Conservation (phyloP, 176 grass and related monocot species). For the Secale cereale region DNA sequence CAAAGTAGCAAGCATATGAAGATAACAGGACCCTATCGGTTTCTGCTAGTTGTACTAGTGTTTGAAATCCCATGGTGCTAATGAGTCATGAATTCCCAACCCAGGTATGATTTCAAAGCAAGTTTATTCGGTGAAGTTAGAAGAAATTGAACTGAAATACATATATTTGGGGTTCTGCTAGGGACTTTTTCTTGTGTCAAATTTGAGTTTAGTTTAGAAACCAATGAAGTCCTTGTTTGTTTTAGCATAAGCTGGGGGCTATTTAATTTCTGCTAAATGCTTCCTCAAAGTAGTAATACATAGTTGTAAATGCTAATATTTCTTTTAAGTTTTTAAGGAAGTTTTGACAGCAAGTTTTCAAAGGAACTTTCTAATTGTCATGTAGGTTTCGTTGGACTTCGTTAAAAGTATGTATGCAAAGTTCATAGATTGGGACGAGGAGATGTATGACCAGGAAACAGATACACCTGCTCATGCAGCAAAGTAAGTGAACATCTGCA, state of each 20-base stretch:
- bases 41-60: neutral
- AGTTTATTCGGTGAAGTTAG: neutral
- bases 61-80: neutral
- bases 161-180: neutral
- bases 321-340: neutral
- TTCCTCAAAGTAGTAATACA: slow-evolving; percentile 3
- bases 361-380: slow-evolving; percentile 17
- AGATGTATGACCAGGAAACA: slow-evolving; percentile 92
- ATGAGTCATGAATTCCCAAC: neutral
- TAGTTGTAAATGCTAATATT: neutral
- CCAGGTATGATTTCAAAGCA: neutral
- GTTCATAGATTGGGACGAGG: slow-evolving; percentile 99
- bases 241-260: slow-evolving; percentile 11
- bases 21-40: neutral
- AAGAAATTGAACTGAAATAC: neutral
- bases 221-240: neutral
- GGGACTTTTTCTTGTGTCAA: neutral
- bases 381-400: slow-evolving; percentile 94
- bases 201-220: neutral
- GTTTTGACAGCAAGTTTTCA: neutral
- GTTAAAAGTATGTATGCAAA: slow-evolving; percentile 95
- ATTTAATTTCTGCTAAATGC: neutral
- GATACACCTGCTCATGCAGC: slow-evolving; percentile 88
- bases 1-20: neutral
- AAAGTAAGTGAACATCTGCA: slow-evolving; percentile 47